Evolutionary conservation across 1,139 yeast genomes (phyloP), one percentile per base, ranked within the genome.

Genomic region (Kodamaea sp.): DNA sequence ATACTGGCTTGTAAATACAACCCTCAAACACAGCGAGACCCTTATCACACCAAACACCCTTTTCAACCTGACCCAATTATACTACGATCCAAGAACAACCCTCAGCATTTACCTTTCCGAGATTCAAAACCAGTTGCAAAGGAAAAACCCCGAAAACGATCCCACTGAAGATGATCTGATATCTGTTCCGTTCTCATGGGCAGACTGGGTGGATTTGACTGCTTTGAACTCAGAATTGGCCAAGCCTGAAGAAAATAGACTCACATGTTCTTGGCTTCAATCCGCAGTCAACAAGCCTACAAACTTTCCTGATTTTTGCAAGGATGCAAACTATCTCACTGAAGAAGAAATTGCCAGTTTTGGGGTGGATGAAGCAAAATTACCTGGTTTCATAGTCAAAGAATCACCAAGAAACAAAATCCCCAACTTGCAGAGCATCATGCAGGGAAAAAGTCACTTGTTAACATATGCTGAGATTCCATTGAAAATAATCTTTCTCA

Each of bases 121-220:
- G 27, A 31, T 55, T 15, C 46, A 11, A 56, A 52, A 37, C 57
- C 57, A 15, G 25, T 26, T 53, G 14, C 15, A 27, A 24, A 24
- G 32, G 6, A 40, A 44, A 27, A 51, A 55, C 31, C 57, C 57
- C 7, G 13, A 35, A 4, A 53, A 55, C 33, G 33, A 31, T 18
- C 44, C 43, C 28, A 26, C 26, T 5, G 29, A 32, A 15, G 43
- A 46, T 29, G 21, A 25, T 6, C 22, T 31, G 22, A 33, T 46
- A 14, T 27, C 45, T 4, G 48, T 53, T 18, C 58, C 58, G 5
- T 55, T 55, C 36, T 50, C 57, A 19, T 57, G 66, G 66, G 50
- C 62, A 4, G 66, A 61, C 39, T 61, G 66, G 66, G 61, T 53
- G 3, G 57, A 57, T 35, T 42, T 57, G 38, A 42, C 48, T 5